phyloP scores from a whole-genome alignment of 176 grass and related monocot genomes.

The Carex myosuroides region DNA sequence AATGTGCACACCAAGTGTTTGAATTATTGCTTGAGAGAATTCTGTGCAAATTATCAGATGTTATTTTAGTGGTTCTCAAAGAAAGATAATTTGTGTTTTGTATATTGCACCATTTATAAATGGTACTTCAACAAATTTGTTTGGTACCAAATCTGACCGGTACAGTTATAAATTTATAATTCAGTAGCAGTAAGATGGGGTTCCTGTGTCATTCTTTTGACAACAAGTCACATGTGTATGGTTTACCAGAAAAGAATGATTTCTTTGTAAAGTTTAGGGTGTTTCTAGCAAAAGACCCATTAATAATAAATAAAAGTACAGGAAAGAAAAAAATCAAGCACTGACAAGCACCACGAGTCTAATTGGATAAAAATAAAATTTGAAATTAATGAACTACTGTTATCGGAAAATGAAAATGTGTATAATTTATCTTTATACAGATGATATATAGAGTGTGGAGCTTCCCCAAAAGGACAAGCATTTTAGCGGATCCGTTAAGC shows the following conservation, averaged over 20 bases:
- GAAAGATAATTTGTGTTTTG: neutral
- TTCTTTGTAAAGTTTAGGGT: too few species aligned
- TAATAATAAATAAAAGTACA: too few species aligned
- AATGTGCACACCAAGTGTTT: conserved; percentile 13
- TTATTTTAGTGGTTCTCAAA: neutral
- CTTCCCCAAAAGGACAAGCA: conserved; percentile 73
- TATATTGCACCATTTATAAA: neutral
- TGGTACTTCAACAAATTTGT: neutral
- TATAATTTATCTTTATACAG: too few species aligned
- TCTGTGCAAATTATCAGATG: neutral
- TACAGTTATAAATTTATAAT: neutral
- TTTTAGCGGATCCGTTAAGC: conserved; percentile 69
- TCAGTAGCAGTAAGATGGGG: neutral
- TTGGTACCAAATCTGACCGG: neutral
- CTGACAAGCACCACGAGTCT: too few species aligned
- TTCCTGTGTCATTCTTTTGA: neutral
- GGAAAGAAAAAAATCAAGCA: too few species aligned
- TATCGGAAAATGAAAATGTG: too few species aligned
- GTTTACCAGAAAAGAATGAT: neutral
- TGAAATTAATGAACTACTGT: too few species aligned
- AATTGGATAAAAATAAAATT: too few species aligned
- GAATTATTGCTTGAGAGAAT: neutral
- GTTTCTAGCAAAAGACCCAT: too few species aligned
- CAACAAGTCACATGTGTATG: neutral
- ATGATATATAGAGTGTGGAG: too few species aligned